phyloP scores from a whole-genome alignment of 345 rosid genomes.

The Adansonia digitata region DNA sequence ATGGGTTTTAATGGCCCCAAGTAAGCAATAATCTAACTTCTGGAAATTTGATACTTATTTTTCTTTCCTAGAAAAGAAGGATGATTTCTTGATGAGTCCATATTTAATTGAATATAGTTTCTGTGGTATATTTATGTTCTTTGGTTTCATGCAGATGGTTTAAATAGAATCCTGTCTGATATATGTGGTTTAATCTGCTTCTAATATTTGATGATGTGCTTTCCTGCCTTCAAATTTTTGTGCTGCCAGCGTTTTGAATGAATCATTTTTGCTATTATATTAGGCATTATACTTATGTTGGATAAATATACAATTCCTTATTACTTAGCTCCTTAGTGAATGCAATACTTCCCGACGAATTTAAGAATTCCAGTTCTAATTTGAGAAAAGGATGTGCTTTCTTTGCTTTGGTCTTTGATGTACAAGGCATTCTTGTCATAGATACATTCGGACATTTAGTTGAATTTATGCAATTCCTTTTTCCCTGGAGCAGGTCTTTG shows the following conservation, averaged over 20 bases:
- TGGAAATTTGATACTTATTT: neutral
- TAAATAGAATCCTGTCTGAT: neutral
- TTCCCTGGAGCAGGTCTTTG: slow-evolving; percentile 30
- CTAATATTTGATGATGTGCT: neutral
- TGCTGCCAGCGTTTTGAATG: neutral
- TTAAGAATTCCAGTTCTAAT: neutral
- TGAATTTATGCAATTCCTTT: neutral
- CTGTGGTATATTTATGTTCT: neutral
- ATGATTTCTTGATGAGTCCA: neutral
- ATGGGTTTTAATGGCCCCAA: slow-evolving; percentile 46
- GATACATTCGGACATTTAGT: neutral
- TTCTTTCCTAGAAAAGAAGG: neutral
- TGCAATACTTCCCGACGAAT: neutral
- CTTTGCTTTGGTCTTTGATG: neutral
- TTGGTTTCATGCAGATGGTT: neutral
- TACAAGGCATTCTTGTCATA: neutral
- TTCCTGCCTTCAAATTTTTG: neutral
- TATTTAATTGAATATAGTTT: neutral
- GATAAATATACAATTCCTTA: neutral
- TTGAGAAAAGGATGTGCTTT: neutral
- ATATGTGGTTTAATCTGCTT: neutral
- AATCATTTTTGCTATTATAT: neutral
- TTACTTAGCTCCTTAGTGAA: neutral
- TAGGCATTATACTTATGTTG: neutral
- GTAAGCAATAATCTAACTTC: slow-evolving; percentile 26